These are phyloP conservation scores for Termitomyces sp. DNA, from an alignment of 768 basidiomycete genomes.

Conservation along the genomic window DNA sequence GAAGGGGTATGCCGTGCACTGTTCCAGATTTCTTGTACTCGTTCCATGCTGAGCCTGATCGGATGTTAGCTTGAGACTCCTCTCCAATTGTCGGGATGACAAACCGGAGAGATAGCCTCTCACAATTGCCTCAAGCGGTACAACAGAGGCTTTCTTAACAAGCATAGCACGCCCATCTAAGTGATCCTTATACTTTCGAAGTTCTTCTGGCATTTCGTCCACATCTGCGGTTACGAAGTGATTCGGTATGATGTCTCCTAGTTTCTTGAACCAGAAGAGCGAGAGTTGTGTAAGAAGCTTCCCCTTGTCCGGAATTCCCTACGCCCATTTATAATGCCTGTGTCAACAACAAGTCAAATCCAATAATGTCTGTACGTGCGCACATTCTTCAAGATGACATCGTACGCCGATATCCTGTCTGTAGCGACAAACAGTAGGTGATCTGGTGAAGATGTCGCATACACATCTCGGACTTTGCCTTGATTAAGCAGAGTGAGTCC, in stretches of 20 bases:
- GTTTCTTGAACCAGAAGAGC: slow-evolving; percentile 90
- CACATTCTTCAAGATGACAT: slow-evolving; percentile 92
- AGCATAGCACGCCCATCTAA: slow-evolving; percentile 87
- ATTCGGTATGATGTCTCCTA: slow-evolving; percentile 75
- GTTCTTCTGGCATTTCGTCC: slow-evolving; percentile 76
- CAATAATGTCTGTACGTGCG: slow-evolving; percentile 23
- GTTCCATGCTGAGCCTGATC: slow-evolving; percentile 86
- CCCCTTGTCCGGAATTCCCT: slow-evolving; percentile 97
- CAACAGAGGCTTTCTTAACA: slow-evolving; percentile 80
- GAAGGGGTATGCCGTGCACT: slow-evolving; percentile 79
- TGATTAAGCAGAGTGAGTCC: slow-evolving; percentile 67
- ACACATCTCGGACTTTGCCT: slow-evolving; percentile 97
- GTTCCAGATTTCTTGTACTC: slow-evolving; percentile 89
- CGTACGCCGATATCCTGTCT: slow-evolving; percentile 95
- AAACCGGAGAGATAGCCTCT: slow-evolving; percentile 94
- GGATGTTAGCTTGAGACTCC: not conserved
- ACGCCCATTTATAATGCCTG: slow-evolving; percentile 1
- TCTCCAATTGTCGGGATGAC: not conserved
- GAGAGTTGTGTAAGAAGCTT: slow-evolving; percentile 86
- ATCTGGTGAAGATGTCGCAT: slow-evolving; percentile 62
- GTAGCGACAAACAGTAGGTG: slow-evolving; percentile 89
- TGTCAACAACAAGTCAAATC: slow-evolving; percentile 3
- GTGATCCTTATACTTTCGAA: slow-evolving; percentile 67
- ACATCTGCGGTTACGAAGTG: slow-evolving; percentile 80
- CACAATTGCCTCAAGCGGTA: slow-evolving; percentile 94